phyloP scores from a whole-genome alignment of 129 eudicot species.

The Pulicaria dysenterica region DNA sequence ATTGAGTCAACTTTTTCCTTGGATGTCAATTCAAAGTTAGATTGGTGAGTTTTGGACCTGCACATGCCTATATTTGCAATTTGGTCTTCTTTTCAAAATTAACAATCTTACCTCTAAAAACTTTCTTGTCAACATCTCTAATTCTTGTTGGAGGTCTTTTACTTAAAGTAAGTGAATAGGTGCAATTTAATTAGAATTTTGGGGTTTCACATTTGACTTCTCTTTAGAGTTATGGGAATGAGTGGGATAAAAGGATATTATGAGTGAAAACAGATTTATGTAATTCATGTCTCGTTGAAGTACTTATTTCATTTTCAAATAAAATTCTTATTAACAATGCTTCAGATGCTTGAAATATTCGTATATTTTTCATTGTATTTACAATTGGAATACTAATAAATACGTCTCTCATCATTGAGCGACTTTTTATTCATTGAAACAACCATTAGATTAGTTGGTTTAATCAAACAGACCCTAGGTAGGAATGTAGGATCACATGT shows the following conservation, averaged over 20 bases:
- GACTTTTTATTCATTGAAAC: neutral
- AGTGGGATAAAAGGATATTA: too few relatives aligned
- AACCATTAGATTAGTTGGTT: neutral
- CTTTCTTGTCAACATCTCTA: neutral
- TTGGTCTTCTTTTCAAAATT: conserved; percentile 19
- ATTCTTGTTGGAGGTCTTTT: neutral
- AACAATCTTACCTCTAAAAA: conserved; percentile 17
- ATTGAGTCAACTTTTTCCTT: conserved; percentile 97
- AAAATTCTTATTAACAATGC: too few relatives aligned
- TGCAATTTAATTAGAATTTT: neutral
- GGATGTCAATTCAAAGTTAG: conserved; percentile 91
- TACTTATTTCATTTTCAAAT: too few relatives aligned
- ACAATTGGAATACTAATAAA: too few relatives aligned
- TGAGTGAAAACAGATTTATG: too few relatives aligned
- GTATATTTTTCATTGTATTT: neutral
- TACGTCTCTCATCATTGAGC: too few relatives aligned
- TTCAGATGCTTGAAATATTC: too few relatives aligned
- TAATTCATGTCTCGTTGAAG: too few relatives aligned
- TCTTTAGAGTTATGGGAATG: too few relatives aligned
- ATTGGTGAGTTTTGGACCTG: conserved; percentile 62
- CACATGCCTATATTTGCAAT: neutral
- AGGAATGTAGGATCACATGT: neutral
- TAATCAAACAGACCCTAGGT: neutral
- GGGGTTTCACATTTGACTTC: too few relatives aligned
- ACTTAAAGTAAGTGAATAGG: conserved; percentile 6